A percentile compares a stretch with the other conserved stretches of the same genome.
phyloP scores from a whole-genome alignment of 202 grass and related monocot genomes.

The Saccharum hybrid region DNA sequence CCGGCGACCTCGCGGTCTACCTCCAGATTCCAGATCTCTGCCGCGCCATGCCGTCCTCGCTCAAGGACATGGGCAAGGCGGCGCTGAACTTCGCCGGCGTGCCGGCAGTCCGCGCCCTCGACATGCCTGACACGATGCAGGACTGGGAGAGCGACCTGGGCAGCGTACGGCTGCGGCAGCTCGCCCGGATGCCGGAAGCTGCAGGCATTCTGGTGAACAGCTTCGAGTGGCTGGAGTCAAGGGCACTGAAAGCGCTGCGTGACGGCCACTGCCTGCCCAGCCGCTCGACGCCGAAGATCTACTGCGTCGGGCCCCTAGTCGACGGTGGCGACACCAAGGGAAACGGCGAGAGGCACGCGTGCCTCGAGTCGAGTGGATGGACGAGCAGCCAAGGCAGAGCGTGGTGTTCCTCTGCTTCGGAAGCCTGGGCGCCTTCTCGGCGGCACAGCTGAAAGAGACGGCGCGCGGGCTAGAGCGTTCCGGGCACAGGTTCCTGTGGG shows the following conservation, averaged over 20 bases:
- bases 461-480: constrained; percentile 63
- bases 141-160: constrained; percentile 23
- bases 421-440: constrained; percentile 56
- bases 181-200: constrained; percentile 25
- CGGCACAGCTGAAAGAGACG: constrained; percentile 61
- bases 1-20: constrained; percentile 50
- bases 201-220: constrained; percentile 73
- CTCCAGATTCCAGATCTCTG: constrained; percentile 30
- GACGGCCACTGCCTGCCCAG: constrained; percentile 55
- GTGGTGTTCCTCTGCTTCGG: constrained; percentile 88
- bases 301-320: constrained; percentile 67
- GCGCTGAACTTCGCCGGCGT: constrained; percentile 47
- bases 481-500: constrained; percentile 74
- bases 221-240: constrained; percentile 65
- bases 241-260: constrained; percentile 46
- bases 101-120: constrained; percentile 50
- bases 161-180: not conserved
- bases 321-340: constrained; percentile 6
- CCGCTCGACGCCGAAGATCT: constrained; percentile 47
- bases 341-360: constrained; percentile 46
- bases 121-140: constrained; percentile 48
- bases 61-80: constrained; percentile 45
- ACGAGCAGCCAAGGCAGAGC: constrained; percentile 62
- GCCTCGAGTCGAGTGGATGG: constrained; percentile 74
- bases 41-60: constrained; percentile 2